Evolutionary conservation across 306 rosid genomes (phyloP), one percentile per base, ranked within the genome.

Genomic region (Canavalia ensiformis): DNA sequence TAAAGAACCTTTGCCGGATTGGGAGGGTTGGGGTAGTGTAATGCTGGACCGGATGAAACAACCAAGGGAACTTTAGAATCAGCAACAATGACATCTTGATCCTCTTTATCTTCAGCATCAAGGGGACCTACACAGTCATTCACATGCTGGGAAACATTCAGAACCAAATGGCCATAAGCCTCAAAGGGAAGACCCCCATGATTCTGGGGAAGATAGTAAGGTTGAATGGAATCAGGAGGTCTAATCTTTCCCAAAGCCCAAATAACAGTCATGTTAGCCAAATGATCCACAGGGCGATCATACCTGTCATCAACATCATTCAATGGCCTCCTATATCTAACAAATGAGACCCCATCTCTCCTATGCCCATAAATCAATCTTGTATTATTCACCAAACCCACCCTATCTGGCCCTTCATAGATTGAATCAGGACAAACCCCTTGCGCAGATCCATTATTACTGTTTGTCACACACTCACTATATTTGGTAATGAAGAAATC

Each of bases 351-450:
- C 7, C 97, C 97, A 57, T 95, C 97, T 45, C 79, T 87, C 82
- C 97, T 85, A 10, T 91, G 97, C 66, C 98, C 95, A 66, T 88
- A 92, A 55, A 89, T 85, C 79, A 94, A 73, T 85, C 65, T 69
- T 0, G 95, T 89, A 57, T 89, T 82, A 72, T 94, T 94, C 79
- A 87, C 88, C 73, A 56, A 70, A 45, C 85, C 88, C 56, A 76
- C 81, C 4, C 80, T 70, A 6, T 84, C 87, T 1, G 86, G 44
- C 6, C 84, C 90, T 83, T 81, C 88, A 59, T 88, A 92, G 6
- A 85, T 76, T 0, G 88, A 86, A 84, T 95, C 97, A 1, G 98
- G 98, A 84, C 98, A 95, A 68, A 95, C 97, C 78, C 98, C 98
- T 66, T 79, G 82, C 0, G 73, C 92, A 1, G 81, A 59, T 37